Base-by-base conservation (phyloP, 352 stramenopile genomes). In the Aphanomyces cochlioides region DNA sequence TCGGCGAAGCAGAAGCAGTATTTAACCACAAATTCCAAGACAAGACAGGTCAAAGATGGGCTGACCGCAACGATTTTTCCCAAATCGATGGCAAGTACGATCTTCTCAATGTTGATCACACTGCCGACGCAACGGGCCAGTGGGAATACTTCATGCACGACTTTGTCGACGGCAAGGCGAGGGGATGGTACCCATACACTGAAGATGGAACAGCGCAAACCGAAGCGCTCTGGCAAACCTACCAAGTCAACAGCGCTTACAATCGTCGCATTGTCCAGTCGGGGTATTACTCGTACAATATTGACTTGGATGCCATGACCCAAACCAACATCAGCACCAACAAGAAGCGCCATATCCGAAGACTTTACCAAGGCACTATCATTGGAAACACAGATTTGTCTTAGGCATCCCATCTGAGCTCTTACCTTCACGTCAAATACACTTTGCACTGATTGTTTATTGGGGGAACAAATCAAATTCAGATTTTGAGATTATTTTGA, bases 181-280 rank as follows among this genome's bases (percentile, higher is more conserved):
- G 73, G 47, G 75, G 69, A 7, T 80, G 75, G 75, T 77, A 80
- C 41, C 69, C 75, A 39, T 80, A 78, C 45, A 57, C 53, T 5
- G 64, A 12, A 8, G 60, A 61, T 8, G 73, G n/a, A 12, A 65
- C 36, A 15, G 37, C 40, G n/a, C 41, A 63, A 43, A 72, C 69
- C 10, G 74, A 79, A 53, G 17, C 56, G 13, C 45, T 75, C 21
- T 78, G 64, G 58, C 71, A 73, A 36, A 67, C 47, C 3, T 64
- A 73, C 28, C 61, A 75, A 57, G 61, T 69, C 37, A 77, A 77
- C 66, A 37, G 54, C 1, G 38, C 40, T 12, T 69, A 75, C 45
- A 69, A 45, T 38, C 56, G 67, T 38, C 67, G 73, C 39, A 70
- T 75, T 45, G 72, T 79, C 15, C 61, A 73, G 47, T 76, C 68